Conservation (phyloP, 1,284 basidiomycete species). For the Malassezia yamatoensis region DNA sequence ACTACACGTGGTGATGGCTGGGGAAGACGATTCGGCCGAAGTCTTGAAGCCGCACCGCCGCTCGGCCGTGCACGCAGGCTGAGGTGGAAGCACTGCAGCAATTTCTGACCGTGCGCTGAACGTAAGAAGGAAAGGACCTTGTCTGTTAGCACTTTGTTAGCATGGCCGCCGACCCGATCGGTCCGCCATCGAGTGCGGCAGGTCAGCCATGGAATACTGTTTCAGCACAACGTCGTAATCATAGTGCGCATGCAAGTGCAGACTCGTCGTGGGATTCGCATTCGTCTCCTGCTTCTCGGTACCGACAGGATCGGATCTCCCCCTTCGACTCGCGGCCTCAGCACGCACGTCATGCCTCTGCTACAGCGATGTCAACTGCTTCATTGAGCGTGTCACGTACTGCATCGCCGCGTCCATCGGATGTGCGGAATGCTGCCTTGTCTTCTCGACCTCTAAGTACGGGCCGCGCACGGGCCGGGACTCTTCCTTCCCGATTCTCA, state of each 20-base stretch:
- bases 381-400: not conserved
- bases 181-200: no score
- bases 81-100: not conserved
- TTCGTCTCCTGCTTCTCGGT: no score
- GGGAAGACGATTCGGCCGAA: not conserved
- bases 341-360: not conserved
- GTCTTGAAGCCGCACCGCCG: not conserved
- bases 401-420: not conserved
- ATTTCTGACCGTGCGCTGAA: not conserved
- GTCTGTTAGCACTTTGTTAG: no score
- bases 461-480: slow-evolving; percentile 14
- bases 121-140: no score
- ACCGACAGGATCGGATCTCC: no score
- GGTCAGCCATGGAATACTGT: no score
- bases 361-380: not conserved
- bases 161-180: no score
- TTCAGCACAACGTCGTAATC: no score
- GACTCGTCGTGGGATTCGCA: no score
- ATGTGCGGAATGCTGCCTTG: not conserved
- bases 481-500: slow-evolving; percentile 11
- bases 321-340: not conserved
- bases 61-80: not conserved
- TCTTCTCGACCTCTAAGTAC: not conserved
- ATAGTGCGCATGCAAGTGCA: no score
- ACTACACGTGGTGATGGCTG: not conserved